Conservation (phyloP, 768 basidiomycete species). For the Neoboletus brunneissimus region DNA sequence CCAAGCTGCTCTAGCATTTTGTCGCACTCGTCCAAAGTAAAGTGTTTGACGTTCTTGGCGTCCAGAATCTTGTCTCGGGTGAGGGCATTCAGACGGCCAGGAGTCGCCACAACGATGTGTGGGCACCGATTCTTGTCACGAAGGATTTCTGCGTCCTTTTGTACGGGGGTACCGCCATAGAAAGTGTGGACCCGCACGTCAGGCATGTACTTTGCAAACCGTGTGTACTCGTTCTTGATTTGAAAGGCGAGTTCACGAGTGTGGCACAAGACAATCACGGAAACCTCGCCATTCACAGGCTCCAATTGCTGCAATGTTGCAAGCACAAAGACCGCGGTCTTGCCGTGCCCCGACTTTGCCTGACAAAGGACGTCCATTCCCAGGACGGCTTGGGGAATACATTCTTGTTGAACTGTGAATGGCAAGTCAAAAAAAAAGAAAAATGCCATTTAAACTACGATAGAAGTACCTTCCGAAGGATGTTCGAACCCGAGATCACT, state of each 20-base stretch:
- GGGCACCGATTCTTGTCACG: conserved; percentile 97
- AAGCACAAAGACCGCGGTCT: conserved; percentile 98
- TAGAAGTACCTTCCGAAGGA: conserved; percentile 86
- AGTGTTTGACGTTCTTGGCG: conserved; percentile 96
- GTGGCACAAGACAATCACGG: conserved; percentile 97
- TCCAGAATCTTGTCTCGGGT: conserved; percentile 94
- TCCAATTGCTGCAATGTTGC: conserved; percentile 98
- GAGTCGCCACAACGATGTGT: conserved; percentile 98
- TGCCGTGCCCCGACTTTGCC: conserved; percentile 98
- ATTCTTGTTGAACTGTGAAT: conserved; percentile 93
- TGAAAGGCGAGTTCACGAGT: conserved; percentile 99
- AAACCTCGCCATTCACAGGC: conserved; percentile 96
- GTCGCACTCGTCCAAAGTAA: conserved; percentile 99
- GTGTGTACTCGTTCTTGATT: conserved; percentile 99
- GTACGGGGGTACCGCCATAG: conserved; percentile 94
- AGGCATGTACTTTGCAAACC: conserved; percentile 99
- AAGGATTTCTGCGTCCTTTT: conserved; percentile 90
- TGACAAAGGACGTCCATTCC: conserved; percentile 99
- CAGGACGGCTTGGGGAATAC: conserved; percentile 98
- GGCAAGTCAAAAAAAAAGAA: not conserved
- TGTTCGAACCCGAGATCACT: conserved; percentile 99
- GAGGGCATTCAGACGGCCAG: conserved; percentile 94
- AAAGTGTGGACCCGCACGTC: conserved; percentile 97
- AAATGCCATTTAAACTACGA: not conserved
- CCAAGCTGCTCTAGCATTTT: conserved; percentile 99